Evolutionary conservation across 257 asterid species (phyloP).

Genomic region (Fraxinus excelsior): DNA sequence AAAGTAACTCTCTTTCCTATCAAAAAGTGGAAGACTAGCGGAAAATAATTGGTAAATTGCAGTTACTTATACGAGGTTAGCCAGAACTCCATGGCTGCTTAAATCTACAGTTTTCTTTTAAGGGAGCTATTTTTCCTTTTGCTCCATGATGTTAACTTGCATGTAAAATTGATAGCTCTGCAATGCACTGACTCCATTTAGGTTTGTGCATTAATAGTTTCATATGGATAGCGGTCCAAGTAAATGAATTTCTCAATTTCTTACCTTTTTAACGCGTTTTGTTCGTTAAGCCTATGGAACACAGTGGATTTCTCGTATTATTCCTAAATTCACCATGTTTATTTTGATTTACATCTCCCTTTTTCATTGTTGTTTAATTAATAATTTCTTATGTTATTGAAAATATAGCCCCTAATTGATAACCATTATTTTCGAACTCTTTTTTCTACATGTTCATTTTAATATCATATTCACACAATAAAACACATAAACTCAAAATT

Average conservation of each 20-base stretch:
- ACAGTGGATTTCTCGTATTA: too few species aligned
- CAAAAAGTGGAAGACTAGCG: constrained; percentile 63
- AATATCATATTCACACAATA: too few species aligned
- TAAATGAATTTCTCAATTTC: not conserved
- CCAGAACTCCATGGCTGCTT: not conserved
- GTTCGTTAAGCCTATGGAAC: not conserved
- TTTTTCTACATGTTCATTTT: too few species aligned
- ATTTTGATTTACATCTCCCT: too few species aligned
- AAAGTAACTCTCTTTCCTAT: constrained; percentile 67
- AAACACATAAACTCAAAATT: too few species aligned
- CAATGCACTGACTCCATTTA: not conserved
- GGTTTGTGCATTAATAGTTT: not conserved
- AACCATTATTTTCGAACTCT: too few species aligned
- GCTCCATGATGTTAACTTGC: not conserved
- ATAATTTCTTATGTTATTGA: too few species aligned
- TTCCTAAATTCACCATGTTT: too few species aligned
- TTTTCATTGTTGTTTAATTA: too few species aligned
- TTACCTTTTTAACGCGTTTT: not conserved
- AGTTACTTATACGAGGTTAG: constrained; percentile 16
- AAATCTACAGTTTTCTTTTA: not conserved
- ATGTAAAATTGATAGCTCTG: not conserved
- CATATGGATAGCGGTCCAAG: not conserved
- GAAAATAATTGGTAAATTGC: constrained; percentile 40
- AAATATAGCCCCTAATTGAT: too few species aligned
- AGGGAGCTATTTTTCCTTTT: not conserved